Evolutionary conservation across 148 eudicot species (phyloP), one percentile per base, ranked within the genome.

Genomic region (Chenopodium suecicum): DNA sequence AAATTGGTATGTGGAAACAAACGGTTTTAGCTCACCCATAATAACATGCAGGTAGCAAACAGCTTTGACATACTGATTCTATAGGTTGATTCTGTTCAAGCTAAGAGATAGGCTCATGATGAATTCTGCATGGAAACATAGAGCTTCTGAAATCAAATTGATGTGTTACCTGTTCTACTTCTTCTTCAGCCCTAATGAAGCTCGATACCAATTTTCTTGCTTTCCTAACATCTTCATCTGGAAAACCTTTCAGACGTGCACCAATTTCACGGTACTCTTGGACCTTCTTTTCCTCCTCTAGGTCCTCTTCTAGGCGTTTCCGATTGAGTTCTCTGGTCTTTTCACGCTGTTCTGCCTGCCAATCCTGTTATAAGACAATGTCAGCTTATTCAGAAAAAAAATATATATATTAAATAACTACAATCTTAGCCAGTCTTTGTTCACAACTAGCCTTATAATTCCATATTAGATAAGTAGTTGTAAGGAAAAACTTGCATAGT

Each of bases 141-240:
- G 79, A 4, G 25, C 25, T 63, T 37, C 47, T 48, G 3, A 32
- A 41, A 29, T 14, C 34, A 22, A 67, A 74, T 2, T 48, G 32
- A 77, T 47, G 73, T 64, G 74, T 79, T 83, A 96, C 99, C 98
- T 91, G 97, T 90, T 96, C 99, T 37, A 96, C 89, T 91, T 96
- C 99, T 87, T 96, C 99, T 84, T 91, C 99, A 63, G 99, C 89
- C 87, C 76, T 87, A 66, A 96, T 91, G 73, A 96, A 94, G 89
- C 97, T 91, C 7, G 99, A 82, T 60, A 96, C 97, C 86, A 96
- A 80, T 84, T 54, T 88, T 85, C 87, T 90, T 76, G 97, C 99
- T 82, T 87, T 87, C 64, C 52, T 80, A 77, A 92, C 88, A 23
- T 96, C 98, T 87, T 94, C 95, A 76, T 96, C 90, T 1, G 98